phyloP scores from a whole-genome alignment of 2,329 filamentous ascomycete genomes.

The Calonectria henricotiae region DNA sequence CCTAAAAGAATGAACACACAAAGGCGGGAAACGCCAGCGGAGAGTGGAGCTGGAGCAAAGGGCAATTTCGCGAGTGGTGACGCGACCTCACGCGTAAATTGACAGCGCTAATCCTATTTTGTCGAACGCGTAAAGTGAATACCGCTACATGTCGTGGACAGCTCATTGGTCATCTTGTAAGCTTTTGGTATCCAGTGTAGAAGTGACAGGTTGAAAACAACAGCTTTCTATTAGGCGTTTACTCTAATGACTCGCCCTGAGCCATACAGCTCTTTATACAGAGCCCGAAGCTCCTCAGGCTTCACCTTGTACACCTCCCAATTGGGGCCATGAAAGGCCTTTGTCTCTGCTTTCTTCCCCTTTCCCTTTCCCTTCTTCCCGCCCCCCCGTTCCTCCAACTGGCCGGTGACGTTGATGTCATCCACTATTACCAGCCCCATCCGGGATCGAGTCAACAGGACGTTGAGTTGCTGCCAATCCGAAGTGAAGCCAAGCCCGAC shows the following conservation, averaged over 20 bases:
- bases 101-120: slow-evolving; percentile 54
- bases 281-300: background rate
- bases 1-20: slow-evolving; percentile 45
- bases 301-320: background rate
- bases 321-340: background rate
- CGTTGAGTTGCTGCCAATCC: background rate
- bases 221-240: no score
- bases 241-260: background rate
- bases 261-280: background rate
- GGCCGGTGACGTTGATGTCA: background rate
- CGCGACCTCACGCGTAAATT: slow-evolving; percentile 64
- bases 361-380: background rate
- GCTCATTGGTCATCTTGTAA: no score
- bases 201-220: no score
- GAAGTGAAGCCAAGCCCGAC: background rate
- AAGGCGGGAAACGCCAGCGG: slow-evolving; percentile 41
- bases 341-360: background rate
- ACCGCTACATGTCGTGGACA: no score
- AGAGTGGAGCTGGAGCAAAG: slow-evolving; percentile 44
- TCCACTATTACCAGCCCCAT: background rate
- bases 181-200: no score
- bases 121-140: slow-evolving; percentile 59
- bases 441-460: background rate
- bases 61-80: slow-evolving; percentile 50
- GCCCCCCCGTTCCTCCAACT: background rate